Conservation (phyloP, 257 asterid genomes). For the Solanum rostratum region DNA sequence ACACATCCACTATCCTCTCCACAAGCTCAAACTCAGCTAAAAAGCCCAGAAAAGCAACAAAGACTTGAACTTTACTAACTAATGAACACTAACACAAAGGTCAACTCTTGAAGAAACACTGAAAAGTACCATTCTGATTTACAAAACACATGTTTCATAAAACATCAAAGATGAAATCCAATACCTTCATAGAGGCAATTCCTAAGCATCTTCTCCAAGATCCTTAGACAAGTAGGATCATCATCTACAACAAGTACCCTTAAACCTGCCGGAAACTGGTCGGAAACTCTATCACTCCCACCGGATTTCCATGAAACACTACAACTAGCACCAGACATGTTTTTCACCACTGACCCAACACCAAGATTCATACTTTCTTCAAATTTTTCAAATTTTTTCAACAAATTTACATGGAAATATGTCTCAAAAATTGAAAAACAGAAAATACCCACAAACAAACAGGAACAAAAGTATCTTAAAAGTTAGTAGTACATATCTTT, state of each 20-base stretch:
- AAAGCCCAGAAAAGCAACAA: not conserved
- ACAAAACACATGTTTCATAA: no score
- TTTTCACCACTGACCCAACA: constrained; percentile 27
- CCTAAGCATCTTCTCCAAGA: constrained; percentile 86
- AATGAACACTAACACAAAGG: not conserved
- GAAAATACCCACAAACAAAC: not conserved
- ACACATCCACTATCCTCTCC: not conserved
- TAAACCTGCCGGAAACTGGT: constrained; percentile 85
- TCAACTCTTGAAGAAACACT: not conserved
- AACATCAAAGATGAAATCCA: not conserved
- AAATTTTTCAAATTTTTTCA: not conserved
- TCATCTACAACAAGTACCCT: constrained; percentile 93
- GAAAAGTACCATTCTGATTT: no score
- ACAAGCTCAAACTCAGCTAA: not conserved
- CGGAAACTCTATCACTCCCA: constrained; percentile 49
- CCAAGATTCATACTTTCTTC: constrained; percentile 61
- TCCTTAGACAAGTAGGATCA: constrained; percentile 84
- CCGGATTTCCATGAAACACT: constrained; percentile 48
- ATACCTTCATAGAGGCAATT: constrained; percentile 80
- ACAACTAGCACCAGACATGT: constrained; percentile 28
- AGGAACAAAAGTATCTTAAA: constrained; percentile 1
- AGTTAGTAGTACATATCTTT: not conserved
- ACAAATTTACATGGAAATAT: not conserved
- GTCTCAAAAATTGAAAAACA: not conserved
- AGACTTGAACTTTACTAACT: not conserved